Percentiles rank a stretch among this genome's conserved stretches.
phyloP scores from a whole-genome alignment of 23 red algal species.

The Gracilaria gracilis region DNA sequence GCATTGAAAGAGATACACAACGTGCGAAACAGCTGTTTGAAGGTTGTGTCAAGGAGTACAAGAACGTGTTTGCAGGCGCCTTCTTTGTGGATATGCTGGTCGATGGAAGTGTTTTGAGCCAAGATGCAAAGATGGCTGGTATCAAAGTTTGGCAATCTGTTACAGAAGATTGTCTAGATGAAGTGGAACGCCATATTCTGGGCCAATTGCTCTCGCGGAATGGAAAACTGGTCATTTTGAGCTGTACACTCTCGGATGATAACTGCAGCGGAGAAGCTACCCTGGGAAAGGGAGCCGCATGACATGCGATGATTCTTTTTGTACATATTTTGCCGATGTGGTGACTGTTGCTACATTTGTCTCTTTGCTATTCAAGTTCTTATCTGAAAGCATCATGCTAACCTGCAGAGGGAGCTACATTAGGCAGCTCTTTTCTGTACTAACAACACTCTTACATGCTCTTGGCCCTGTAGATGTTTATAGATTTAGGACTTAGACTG shows the following conservation, averaged over 20 bases:
- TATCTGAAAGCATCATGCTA: no score
- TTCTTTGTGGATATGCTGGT: neutral
- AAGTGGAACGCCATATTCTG: neutral
- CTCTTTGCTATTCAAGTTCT: no score
- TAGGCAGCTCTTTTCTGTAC: no score
- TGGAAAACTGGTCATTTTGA: neutral
- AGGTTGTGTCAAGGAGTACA: constrained; percentile 10
- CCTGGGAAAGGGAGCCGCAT: neutral
- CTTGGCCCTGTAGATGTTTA: no score
- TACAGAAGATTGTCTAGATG: neutral
- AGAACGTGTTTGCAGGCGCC: neutral
- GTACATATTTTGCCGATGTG: neutral
- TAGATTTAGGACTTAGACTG: no score
- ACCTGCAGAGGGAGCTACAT: no score
- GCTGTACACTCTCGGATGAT: neutral
- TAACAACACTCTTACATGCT: no score
- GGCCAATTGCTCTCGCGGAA: neutral
- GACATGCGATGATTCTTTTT: neutral
- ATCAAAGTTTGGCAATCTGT: neutral
- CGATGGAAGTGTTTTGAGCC: neutral
- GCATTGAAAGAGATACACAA: neutral
- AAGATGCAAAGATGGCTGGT: neutral
- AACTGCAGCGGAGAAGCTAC: neutral
- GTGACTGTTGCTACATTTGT: no score
- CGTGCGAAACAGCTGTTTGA: constrained; percentile 22